Conservation (phyloP, 1,139 yeast species). For the Magnusiomyces ingens region DNA sequence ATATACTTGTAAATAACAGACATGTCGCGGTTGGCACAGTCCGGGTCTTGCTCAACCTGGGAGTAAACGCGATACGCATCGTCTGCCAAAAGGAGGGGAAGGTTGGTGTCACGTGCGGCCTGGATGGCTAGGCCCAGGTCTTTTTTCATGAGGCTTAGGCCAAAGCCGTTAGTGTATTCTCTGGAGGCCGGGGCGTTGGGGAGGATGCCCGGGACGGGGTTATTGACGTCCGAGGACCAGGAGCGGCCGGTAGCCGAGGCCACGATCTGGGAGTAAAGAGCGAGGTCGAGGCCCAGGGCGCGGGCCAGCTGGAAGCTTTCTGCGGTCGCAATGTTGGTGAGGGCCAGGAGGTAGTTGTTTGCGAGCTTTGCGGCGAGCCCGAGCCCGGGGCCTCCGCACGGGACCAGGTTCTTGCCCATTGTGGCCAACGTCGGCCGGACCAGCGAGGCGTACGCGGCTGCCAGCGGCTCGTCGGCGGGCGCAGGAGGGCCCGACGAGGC, state of each 20-base stretch:
- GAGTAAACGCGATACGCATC: conserved; percentile 28
- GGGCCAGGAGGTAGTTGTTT: conserved; percentile 52
- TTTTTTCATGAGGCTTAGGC: conserved; percentile 48
- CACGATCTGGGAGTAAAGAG: conserved; percentile 46
- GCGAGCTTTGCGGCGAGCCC: conserved; percentile 57
- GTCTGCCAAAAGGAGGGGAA: conserved; percentile 26
- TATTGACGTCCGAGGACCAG: conserved; percentile 56
- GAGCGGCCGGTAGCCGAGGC: conserved; percentile 54
- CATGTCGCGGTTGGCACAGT: conserved; percentile 29
- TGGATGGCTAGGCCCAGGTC: conserved; percentile 51
- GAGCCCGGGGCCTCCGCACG: conserved; percentile 51
- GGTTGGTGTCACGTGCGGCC: conserved; percentile 35
- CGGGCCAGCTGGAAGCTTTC: conserved; percentile 57
- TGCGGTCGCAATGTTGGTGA: conserved; percentile 53
- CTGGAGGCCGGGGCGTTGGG: conserved; percentile 44
- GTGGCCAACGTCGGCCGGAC: conserved; percentile 32
- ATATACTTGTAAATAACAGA: conserved; percentile 30
- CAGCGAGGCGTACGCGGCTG: conserved; percentile 3
- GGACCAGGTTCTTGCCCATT: conserved; percentile 51
- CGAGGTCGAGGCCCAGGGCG: conserved; percentile 46
- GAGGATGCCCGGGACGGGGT: conserved; percentile 51
- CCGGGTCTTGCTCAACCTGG: conserved; percentile 22
- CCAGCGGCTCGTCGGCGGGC: background rate
- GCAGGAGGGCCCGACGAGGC: too few relatives aligned
- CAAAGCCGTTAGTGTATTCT: conserved; percentile 49